Evolutionary conservation across 345 rosid genomes (phyloP).

Genomic region (Salix dunnii): DNA sequence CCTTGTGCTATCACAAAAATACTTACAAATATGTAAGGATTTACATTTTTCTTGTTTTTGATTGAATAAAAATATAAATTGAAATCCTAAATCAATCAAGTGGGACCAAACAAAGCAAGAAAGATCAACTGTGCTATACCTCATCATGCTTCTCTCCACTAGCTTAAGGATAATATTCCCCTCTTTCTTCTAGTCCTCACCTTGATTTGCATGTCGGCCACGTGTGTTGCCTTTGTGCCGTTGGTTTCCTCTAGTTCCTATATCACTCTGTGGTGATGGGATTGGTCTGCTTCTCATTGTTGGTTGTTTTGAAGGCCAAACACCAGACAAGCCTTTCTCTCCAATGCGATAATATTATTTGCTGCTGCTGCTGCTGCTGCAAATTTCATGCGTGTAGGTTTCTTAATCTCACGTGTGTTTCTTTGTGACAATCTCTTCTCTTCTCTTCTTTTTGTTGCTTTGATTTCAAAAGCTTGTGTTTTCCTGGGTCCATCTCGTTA

Average conservation of each 20-base stretch:
- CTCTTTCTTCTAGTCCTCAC: slow-evolving; percentile 9
- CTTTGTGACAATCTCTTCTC: background rate
- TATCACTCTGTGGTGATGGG: slow-evolving; percentile 22
- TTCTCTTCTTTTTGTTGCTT: background rate
- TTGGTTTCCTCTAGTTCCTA: slow-evolving; percentile 8
- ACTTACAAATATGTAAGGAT: no score
- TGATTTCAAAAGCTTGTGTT: background rate
- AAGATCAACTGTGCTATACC: slow-evolving; percentile 26
- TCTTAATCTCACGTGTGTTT: background rate
- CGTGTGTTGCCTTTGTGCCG: slow-evolving; percentile 43
- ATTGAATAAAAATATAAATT: no score
- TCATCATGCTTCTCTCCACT: slow-evolving; percentile 54
- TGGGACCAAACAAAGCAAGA: slow-evolving; percentile 28
- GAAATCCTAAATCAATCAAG: background rate
- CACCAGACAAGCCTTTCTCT: slow-evolving; percentile 22
- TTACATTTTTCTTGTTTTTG: no score
- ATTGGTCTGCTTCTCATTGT: slow-evolving; percentile 21
- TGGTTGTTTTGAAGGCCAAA: slow-evolving; percentile 50
- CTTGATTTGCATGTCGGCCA: slow-evolving; percentile 55
- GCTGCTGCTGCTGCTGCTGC: background rate
- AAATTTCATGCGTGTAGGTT: slow-evolving; percentile 12
- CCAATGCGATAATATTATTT: background rate
- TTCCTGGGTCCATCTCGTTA: background rate
- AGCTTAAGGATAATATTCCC: slow-evolving; percentile 45
- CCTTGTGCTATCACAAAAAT: no score